Conservation (phyloP, 306 rosid genomes). For the Lithocarpus polystachyus region DNA sequence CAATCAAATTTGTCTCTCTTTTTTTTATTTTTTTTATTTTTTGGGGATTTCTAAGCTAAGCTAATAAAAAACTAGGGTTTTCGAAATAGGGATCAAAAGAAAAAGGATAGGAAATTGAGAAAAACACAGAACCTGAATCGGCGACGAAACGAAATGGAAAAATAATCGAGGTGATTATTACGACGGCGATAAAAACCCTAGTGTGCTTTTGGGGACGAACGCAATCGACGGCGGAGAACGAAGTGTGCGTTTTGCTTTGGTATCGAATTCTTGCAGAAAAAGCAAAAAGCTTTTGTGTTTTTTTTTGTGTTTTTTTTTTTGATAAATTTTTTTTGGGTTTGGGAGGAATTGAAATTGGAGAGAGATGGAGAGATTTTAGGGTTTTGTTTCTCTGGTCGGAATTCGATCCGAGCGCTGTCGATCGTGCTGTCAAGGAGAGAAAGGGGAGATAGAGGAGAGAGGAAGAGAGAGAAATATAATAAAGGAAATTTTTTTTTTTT, state of each 20-base stretch:
- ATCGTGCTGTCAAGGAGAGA: slow-evolving; percentile 47
- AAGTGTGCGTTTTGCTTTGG: slow-evolving; percentile 13
- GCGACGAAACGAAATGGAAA: not conserved
- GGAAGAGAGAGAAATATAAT: slow-evolving; percentile 13
- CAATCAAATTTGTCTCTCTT: slow-evolving; percentile 14
- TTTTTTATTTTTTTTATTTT: not conserved
- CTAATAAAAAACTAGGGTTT: slow-evolving; percentile 24
- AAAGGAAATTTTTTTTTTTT: not conserved
- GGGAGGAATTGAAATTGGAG: too few species aligned
- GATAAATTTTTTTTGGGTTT: too few species aligned
- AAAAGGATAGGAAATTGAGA: not conserved
- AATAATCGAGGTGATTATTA: slow-evolving; percentile 19
- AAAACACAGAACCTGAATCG: slow-evolving; percentile 1
- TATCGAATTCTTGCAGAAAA: slow-evolving; percentile 35
- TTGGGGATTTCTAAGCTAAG: slow-evolving; percentile 23
- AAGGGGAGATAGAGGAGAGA: slow-evolving; percentile 5
- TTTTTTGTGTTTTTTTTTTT: not conserved
- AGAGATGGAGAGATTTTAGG: slow-evolving; percentile 10
- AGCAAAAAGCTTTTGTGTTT: not conserved
- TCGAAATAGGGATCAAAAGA: slow-evolving; percentile 12
- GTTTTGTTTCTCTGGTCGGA: slow-evolving; percentile 30
- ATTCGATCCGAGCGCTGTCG: slow-evolving; percentile 61
- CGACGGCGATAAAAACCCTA: slow-evolving; percentile 46
- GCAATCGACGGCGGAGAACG: slow-evolving; percentile 30
- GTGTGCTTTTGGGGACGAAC: slow-evolving; percentile 8